Base-by-base conservation (phyloP, 2,329 filamentous ascomycete species). In the Colletotrichum tropicale region DNA sequence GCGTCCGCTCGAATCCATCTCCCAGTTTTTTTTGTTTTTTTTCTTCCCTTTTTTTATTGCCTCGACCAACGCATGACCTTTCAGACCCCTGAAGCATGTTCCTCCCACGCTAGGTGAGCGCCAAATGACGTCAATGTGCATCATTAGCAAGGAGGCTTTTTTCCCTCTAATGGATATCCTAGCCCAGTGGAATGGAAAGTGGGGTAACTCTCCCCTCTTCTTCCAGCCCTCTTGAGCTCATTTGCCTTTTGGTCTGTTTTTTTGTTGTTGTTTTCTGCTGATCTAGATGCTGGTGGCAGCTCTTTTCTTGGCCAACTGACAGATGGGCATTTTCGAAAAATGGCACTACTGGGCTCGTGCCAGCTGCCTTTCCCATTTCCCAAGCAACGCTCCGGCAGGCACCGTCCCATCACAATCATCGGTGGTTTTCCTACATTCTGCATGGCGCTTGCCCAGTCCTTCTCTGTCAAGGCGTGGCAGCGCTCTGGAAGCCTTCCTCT, bases 401-500 rank as follows among this genome's bases (percentile, higher is more conserved):
- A 64, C 24, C 30, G n/a, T 64, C 43, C 64, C 43, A 34, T 66
- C 18, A 55, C 16, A 21, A 38, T 36, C 28, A 24, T 8, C 30
- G 24, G 62, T 32, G 26, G 15, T 52, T 30, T 66, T 66, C 62
- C 24, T 48, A 16, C 12, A 18, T 21, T 18, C 28, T n/a, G 28
- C 30, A 36, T 68, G 21, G 48, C 48, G 48, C 52, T 36, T 68
- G 62, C 66, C 21, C n/a, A 16, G n/a, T n/a, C 13, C n/a, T 62
- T 18, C 38, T 64, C 24, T 70, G 52, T 18, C 15, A 16, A 34
- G 30, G 36, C 43, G 16, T 56, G 58, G 43, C 38, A 70, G 66
- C 66, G 32, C 58, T 74, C 71, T 66, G 58, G 71, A 74, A 74
- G 66, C 66, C 32, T 74, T 74, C 71, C 66, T 64, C 56, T 69